These are phyloP conservation scores for Cryphonectria nitschkei DNA, from an alignment of 2,329 filamentous ascomycete genomes.

Conservation along the genomic window DNA sequence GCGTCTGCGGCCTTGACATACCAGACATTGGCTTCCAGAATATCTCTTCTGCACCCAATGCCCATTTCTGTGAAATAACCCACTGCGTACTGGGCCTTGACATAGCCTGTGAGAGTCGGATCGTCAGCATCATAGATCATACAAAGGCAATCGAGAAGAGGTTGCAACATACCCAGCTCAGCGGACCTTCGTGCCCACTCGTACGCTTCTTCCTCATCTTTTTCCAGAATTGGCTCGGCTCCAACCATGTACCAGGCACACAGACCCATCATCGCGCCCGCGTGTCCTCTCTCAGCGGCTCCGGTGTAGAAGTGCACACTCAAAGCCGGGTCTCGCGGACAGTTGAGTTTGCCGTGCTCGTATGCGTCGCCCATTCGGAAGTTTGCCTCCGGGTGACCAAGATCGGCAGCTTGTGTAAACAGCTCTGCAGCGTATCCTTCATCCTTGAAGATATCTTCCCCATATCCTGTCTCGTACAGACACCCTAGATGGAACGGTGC, in stretches of 20 bases:
- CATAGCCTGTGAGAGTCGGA: slow-evolving; percentile 53
- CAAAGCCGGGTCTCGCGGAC: slow-evolving; percentile 86
- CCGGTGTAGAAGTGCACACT: slow-evolving; percentile 98
- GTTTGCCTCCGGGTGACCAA: slow-evolving; percentile 85
- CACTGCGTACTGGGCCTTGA: slow-evolving; percentile 87
- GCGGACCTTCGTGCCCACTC: slow-evolving; percentile 92
- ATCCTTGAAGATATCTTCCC: slow-evolving; percentile 91
- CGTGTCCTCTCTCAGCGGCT: slow-evolving; percentile 82
- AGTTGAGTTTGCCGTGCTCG: slow-evolving; percentile 85
- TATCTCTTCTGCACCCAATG: slow-evolving; percentile 90
- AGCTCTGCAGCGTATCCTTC: slow-evolving; percentile 89
- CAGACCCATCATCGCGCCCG: slow-evolving; percentile 94
- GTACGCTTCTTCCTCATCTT: slow-evolving; percentile 94
- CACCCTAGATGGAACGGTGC: slow-evolving; percentile 89
- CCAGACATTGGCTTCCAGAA: slow-evolving; percentile 97
- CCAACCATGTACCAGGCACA: slow-evolving; percentile 99
- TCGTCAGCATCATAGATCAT: slow-evolving; percentile 15
- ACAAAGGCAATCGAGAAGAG: not conserved
- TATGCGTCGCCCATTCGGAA: slow-evolving; percentile 95
- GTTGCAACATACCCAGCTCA: slow-evolving; percentile 69
- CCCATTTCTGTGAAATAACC: slow-evolving; percentile 99
- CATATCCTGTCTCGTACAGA: slow-evolving; percentile 90
- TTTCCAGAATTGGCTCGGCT: slow-evolving; percentile 87
- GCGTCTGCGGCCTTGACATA: slow-evolving; percentile 94
- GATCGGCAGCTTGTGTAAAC: slow-evolving; percentile 90